Conservation (phyloP, 2,329 filamentous ascomycete species). For the Trichoderma guizhouense region DNA sequence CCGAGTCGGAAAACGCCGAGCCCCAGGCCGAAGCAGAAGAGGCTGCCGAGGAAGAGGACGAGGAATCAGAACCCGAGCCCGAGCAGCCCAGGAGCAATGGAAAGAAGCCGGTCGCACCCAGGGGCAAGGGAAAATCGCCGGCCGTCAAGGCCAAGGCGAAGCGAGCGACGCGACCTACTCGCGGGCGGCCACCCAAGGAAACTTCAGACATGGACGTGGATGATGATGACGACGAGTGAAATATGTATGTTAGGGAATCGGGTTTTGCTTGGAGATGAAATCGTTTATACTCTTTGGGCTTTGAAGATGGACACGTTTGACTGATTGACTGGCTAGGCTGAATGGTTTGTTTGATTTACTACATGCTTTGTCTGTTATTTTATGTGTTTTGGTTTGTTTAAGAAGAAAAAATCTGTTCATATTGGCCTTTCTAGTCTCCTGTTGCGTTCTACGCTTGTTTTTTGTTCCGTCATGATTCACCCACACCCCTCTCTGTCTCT, state of each 20-base stretch:
- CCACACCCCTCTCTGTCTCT: background rate
- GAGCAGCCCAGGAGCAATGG: constrained; percentile 26
- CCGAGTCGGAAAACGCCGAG: constrained; percentile 19
- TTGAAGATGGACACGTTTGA: background rate
- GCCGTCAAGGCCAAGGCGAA: constrained; percentile 26
- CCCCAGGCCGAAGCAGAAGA: constrained; percentile 21
- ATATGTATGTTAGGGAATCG: constrained; percentile 9
- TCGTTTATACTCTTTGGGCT: background rate
- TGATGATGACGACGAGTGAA: constrained; percentile 26
- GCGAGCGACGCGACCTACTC: constrained; percentile 26
- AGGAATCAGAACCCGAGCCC: constrained; percentile 22
- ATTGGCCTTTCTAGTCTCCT: background rate
- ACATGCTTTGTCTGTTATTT: background rate
- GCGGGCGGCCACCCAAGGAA: constrained; percentile 27
- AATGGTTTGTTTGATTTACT: background rate
- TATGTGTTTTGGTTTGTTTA: background rate
- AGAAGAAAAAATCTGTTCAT: background rate
- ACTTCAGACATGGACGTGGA: constrained; percentile 37
- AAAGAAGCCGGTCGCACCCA: constrained; percentile 23
- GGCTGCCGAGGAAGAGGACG: constrained; percentile 23
- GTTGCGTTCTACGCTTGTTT: background rate
- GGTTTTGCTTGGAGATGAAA: constrained; percentile 9
- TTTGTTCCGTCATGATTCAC: background rate
- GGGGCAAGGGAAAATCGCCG: constrained; percentile 24
- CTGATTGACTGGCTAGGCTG: background rate